phyloP scores from a whole-genome alignment of 2,329 filamentous ascomycete genomes.

The Talaromyces pinophilus region DNA sequence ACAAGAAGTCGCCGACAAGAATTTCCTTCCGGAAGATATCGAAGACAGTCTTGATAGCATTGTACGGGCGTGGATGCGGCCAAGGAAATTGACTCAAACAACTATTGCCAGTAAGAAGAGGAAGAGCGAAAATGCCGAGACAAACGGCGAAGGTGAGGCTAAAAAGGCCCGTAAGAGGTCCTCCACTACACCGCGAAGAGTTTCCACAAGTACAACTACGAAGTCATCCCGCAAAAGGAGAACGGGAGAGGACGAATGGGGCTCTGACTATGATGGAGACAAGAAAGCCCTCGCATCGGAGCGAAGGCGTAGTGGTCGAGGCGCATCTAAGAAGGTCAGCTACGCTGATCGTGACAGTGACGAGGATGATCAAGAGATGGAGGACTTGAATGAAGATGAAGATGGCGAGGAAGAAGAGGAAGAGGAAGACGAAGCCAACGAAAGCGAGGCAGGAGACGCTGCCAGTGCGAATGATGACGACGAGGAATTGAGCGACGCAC shows the following conservation, averaged over 20 bases:
- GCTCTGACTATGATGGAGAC: conserved; percentile 45
- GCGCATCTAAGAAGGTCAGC: conserved; percentile 39
- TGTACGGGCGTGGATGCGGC: conserved; percentile 69
- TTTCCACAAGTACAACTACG: conserved; percentile 29
- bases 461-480: conserved; percentile 12
- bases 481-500: conserved; percentile 21
- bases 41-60: conserved; percentile 76
- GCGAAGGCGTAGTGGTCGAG: conserved; percentile 45
- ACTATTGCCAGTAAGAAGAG: conserved; percentile 41
- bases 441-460: conserved; percentile 17
- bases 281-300: conserved; percentile 35
- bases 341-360: conserved; percentile 50
- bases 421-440: conserved; percentile 32
- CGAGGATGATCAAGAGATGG: conserved; percentile 48
- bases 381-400: conserved; percentile 37
- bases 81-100: conserved; percentile 45
- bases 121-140: conserved; percentile 40
- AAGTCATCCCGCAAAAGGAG: conserved; percentile 41
- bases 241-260: conserved; percentile 44
- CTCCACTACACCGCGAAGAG: conserved; percentile 36
- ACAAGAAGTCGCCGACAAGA: conserved; percentile 81
- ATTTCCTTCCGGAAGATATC: conserved; percentile 75
- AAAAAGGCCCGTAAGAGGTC: conserved; percentile 39
- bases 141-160: conserved; percentile 30
- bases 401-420: conserved; percentile 31